A percentile compares a stretch with the other conserved stretches of the same genome.
phyloP scores from a whole-genome alignment of 1,284 basidiomycete species.

The Mycosarcoma maydis region DNA sequence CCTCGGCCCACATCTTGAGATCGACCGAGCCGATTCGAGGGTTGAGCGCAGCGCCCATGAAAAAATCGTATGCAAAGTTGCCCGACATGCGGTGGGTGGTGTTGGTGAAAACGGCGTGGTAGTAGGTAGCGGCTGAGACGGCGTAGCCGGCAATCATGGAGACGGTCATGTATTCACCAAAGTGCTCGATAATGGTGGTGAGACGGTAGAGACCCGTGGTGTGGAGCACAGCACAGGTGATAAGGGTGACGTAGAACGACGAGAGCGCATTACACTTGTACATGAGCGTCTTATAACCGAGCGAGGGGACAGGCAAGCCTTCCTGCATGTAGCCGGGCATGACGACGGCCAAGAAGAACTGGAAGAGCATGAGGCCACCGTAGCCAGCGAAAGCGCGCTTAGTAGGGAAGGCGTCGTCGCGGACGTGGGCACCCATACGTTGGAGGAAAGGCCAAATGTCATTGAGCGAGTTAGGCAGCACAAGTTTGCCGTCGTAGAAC shows the following conservation, averaged over 20 bases:
- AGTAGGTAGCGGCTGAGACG: constrained; percentile 66
- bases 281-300: constrained; percentile 82
- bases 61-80: constrained; percentile 77
- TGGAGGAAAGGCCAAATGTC: constrained; percentile 82
- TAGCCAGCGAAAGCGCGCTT: constrained; percentile 77
- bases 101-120: constrained; percentile 61
- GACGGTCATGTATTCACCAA: constrained; percentile 94
- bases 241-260: constrained; percentile 86
- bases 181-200: constrained; percentile 94
- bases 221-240: constrained; percentile 81
- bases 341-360: constrained; percentile 87
- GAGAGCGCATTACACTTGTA: constrained; percentile 91
- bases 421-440: constrained; percentile 84
- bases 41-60: constrained; percentile 93
- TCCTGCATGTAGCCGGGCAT: constrained; percentile 93
- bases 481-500: constrained; percentile 90
- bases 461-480: constrained; percentile 77
- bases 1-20: constrained; percentile 99
- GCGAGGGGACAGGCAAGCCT: constrained; percentile 69
- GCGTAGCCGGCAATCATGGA: constrained; percentile 90
- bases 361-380: constrained; percentile 85
- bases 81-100: constrained; percentile 81
- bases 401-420: constrained; percentile 90
- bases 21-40: constrained; percentile 92
- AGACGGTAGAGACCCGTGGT: constrained; percentile 85